Conservation (phyloP, 23 red algal genomes). For the Gracilariopsis chorda region DNA sequence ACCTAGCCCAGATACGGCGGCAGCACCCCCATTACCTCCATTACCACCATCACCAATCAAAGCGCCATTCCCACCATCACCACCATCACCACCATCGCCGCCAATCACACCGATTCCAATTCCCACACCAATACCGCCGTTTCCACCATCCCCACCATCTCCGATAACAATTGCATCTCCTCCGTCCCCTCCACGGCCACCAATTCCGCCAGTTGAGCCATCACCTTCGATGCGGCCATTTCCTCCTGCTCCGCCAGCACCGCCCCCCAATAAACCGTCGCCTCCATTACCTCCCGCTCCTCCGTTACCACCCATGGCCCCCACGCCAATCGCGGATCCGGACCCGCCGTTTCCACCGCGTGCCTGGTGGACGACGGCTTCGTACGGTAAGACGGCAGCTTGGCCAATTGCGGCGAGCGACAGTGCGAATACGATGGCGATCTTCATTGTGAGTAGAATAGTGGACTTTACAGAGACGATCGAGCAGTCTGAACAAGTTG, state of each 20-base stretch:
- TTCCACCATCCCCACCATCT: background rate
- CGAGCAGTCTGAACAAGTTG: too few species aligned
- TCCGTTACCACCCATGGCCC: background rate
- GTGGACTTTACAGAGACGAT: too few species aligned
- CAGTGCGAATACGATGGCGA: background rate
- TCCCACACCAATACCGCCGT: background rate
- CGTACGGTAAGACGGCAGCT: background rate
- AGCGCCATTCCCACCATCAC: background rate
- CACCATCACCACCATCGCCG: background rate
- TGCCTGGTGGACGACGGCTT: background rate
- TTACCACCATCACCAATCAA: background rate
- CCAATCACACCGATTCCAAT: background rate
- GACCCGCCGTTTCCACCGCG: background rate
- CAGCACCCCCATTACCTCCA: background rate
- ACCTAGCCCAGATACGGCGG: too few species aligned
- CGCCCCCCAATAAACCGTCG: background rate
- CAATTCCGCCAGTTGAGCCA: background rate
- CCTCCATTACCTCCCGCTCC: background rate
- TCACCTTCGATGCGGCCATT: background rate
- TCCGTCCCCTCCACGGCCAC: background rate
- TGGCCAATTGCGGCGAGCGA: background rate
- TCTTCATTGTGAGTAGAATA: too few species aligned
- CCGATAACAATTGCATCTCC: background rate
- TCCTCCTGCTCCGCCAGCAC: background rate
- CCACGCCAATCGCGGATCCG: background rate